These are phyloP conservation scores for Pilobolus umbonatus DNA, from an alignment of 192 early-diverging fungal species.

Conservation along the genomic window DNA sequence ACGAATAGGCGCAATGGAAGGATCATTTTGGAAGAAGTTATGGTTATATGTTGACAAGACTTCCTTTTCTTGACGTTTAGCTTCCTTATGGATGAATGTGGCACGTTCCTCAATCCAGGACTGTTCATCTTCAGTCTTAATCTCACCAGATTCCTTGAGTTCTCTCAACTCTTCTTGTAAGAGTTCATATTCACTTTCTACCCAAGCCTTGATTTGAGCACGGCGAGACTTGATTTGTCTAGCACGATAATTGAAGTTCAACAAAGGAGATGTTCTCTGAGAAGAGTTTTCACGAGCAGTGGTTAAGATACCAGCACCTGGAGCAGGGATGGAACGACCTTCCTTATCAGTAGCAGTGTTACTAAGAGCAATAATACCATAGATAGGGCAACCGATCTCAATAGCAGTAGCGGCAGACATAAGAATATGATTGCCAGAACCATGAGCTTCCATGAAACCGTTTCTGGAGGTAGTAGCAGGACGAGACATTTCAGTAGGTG, in stretches of 20 bases:
- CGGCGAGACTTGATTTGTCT: slow-evolving; percentile 70
- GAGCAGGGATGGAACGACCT: slow-evolving; percentile 89
- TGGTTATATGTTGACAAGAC: slow-evolving; percentile 72
- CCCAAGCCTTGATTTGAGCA: slow-evolving; percentile 74
- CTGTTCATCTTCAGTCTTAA: slow-evolving; percentile 40
- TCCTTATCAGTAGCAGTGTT: slow-evolving; percentile 94
- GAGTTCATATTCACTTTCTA: slow-evolving; percentile 69
- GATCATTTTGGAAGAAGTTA: slow-evolving; percentile 72
- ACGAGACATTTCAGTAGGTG: slow-evolving; percentile 82
- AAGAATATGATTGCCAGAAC: slow-evolving; percentile 83
- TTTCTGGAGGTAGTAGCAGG: slow-evolving; percentile 84
- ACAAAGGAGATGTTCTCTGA: slow-evolving; percentile 52
- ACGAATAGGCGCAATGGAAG: slow-evolving; percentile 77
- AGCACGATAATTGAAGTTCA: slow-evolving; percentile 81
- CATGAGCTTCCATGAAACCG: slow-evolving; percentile 93
- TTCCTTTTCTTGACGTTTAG: slow-evolving; percentile 68
- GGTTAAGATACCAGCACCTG: slow-evolving; percentile 90
- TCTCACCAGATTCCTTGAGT: slow-evolving; percentile 40
- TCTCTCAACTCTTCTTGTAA: slow-evolving; percentile 64
- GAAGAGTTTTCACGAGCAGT: slow-evolving; percentile 71
- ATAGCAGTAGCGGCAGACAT: slow-evolving; percentile 86
- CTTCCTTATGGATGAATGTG: slow-evolving; percentile 50
- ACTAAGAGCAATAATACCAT: slow-evolving; percentile 83
- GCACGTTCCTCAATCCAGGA: slow-evolving; percentile 42
- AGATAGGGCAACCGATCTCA: slow-evolving; percentile 90